A percentile compares a stretch with the other conserved stretches of the same genome.
Conservation (phyloP, 2,329 filamentous ascomycete species). For the Colletotrichum horii region DNA sequence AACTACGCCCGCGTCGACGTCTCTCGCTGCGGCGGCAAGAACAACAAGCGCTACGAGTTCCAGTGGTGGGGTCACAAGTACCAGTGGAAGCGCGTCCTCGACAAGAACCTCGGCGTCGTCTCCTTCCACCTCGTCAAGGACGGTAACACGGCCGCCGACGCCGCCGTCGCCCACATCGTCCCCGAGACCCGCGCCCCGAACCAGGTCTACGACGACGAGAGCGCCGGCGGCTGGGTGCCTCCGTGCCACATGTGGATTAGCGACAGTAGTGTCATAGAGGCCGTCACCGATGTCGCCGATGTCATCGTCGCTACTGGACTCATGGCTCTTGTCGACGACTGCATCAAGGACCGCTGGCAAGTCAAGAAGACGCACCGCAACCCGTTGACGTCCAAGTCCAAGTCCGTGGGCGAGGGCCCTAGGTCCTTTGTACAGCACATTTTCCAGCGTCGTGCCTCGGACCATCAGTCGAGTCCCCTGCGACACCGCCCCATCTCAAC, state of each 20-base stretch:
- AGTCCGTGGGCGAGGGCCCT: conserved; percentile 34
- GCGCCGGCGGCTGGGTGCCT: conserved; percentile 86
- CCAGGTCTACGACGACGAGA: conserved; percentile 74
- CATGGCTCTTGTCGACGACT: conserved; percentile 87
- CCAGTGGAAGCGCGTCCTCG: conserved; percentile 77
- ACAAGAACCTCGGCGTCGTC: conserved; percentile 70
- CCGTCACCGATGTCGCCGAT: conserved; percentile 82
- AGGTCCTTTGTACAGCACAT: conserved; percentile 43
- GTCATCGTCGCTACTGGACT: conserved; percentile 91
- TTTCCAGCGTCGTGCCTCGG: conserved; percentile 46
- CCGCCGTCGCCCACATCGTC: conserved; percentile 81
- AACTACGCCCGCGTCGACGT: conserved; percentile 96
- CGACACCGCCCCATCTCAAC: conserved; percentile 40
- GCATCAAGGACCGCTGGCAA: conserved; percentile 81
- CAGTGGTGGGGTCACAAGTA: conserved; percentile 93
- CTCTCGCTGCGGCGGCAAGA: conserved; percentile 68
- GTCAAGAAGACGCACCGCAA: conserved; percentile 47
- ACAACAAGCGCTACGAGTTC: conserved; percentile 83
- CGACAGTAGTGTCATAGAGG: conserved; percentile 72
- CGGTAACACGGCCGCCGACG: conserved; percentile 50
- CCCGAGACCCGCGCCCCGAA: conserved; percentile 76
- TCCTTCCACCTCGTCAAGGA: conserved; percentile 82
- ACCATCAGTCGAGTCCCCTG: conserved; percentile 41
- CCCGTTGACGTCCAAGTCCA: conserved; percentile 35
- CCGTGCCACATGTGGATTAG: conserved; percentile 92